Evolutionary conservation across 257 asterid species (phyloP), one percentile per base, ranked within the genome.

Genomic region (Jasminum sambac): DNA sequence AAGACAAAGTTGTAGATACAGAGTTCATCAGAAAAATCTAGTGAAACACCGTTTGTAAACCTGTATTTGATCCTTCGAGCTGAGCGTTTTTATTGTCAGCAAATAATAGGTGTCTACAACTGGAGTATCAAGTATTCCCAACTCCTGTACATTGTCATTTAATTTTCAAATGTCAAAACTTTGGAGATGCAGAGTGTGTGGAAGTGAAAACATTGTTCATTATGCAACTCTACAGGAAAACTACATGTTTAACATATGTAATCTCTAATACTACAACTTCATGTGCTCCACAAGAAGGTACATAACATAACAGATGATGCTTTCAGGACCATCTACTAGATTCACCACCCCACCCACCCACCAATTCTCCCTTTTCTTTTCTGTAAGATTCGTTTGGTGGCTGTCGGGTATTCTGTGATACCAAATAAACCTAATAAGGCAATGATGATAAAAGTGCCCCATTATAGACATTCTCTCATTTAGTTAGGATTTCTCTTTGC

Each of bases 1-100:
- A 79, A 58, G 79, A 78, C 21, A 82, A 64, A 55, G 79, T 57
- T 21, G 83, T 74, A 60, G 70, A 73, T 69, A 83, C 64, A 72
- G 86, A 77, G 59, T 43, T 55, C 30, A 55, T 55, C 36, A 10
- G 62, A 55, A 21, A 55, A 23, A 55, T 30, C 7, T 55, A 21
- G 34, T 55, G 19, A 19, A 52, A 19, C 57, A 46, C 57, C 8
- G 25, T 52, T n/a, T 6, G 60, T 24, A 52, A n/a, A 78, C 34
- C 43, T 42, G 48, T 52, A 61, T 70, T 69, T 65, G 67, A 24
- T 70, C 57, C 70, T 48, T 44, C 17, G 16, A 72, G 64, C 60
- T 52, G 60, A 19, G 10, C 61, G 36, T 48, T 60, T 38, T 36
- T 30, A 30, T 42, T 41, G 40, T 55, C 61, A 64, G 8, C 44